Percentiles rank a stretch among this genome's conserved stretches.
These are phyloP conservation scores for Paramyrothecium roridum DNA, from an alignment of 2,329 filamentous ascomycete species.

Conservation along the genomic window DNA sequence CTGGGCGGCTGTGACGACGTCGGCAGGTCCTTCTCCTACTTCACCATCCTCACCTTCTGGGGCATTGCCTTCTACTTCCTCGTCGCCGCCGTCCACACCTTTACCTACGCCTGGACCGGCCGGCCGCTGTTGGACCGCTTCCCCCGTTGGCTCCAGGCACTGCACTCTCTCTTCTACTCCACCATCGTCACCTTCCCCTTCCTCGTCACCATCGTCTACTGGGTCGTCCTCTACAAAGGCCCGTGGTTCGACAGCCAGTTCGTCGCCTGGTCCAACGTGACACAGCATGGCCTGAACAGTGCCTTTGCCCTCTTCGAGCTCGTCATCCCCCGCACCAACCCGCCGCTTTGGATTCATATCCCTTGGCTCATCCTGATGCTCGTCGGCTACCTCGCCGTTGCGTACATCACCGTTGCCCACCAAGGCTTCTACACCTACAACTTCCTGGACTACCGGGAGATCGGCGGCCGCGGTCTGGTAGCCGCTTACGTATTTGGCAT, in stretches of 20 bases:
- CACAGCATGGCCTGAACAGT: constrained; percentile 72
- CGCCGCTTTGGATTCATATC: constrained; percentile 61
- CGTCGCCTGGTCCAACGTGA: constrained; percentile 62
- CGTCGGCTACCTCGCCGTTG: constrained; percentile 67
- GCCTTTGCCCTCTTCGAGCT: constrained; percentile 75
- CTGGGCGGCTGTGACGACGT: constrained; percentile 42
- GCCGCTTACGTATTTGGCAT: constrained; percentile 64
- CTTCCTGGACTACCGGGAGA: constrained; percentile 67
- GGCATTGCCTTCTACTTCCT: constrained; percentile 77
- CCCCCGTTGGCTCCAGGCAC: constrained; percentile 59
- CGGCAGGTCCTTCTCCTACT: constrained; percentile 69
- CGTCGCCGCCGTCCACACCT: constrained; percentile 64
- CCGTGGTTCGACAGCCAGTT: constrained; percentile 51
- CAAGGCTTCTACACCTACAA: constrained; percentile 73
- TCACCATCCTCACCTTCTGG: constrained; percentile 81
- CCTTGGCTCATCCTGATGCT: constrained; percentile 67
- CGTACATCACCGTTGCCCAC: constrained; percentile 68
- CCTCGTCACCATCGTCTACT: constrained; percentile 70
- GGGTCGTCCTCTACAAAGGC: constrained; percentile 55
- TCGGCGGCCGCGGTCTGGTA: constrained; percentile 45
- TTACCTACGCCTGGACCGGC: constrained; percentile 57
- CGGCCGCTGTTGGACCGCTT: constrained; percentile 54
- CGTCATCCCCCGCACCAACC: constrained; percentile 61
- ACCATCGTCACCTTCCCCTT: constrained; percentile 62
- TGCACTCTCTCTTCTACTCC: constrained; percentile 64